phyloP scores from a whole-genome alignment of 345 rosid genomes.

The Eutrema heterophyllum region DNA sequence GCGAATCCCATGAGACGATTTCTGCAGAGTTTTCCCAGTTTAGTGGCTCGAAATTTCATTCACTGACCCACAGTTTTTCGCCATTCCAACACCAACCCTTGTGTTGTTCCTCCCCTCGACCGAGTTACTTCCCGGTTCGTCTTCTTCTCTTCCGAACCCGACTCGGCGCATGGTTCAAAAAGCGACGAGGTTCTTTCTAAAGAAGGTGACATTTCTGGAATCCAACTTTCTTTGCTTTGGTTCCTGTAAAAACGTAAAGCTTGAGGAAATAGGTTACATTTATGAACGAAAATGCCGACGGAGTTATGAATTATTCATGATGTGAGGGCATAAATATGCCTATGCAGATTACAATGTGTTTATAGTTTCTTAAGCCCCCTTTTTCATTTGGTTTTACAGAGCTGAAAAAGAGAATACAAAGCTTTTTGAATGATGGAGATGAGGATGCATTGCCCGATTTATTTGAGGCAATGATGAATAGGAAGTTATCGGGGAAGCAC shows the following conservation, averaged over 20 bases:
- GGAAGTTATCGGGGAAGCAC: constrained; percentile 61
- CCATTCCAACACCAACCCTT: neutral
- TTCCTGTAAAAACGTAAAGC: neutral
- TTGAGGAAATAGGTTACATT: neutral
- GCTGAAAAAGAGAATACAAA: constrained; percentile 48
- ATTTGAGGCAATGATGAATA: constrained; percentile 53
- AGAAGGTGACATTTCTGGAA: constrained; percentile 32
- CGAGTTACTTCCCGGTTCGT: constrained; percentile 15
- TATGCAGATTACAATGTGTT: neutral
- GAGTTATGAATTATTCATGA: neutral
- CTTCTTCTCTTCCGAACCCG: constrained; percentile 37
- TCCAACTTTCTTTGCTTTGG: neutral
- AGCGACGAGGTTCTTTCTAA: constrained; percentile 31
- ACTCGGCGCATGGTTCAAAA: neutral
- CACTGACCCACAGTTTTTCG: constrained; percentile 11
- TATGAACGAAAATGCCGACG: neutral
- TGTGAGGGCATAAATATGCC: neutral
- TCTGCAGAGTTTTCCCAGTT: constrained; percentile 21
- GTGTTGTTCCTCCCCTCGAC: constrained; percentile 1
- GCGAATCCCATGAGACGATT: constrained; percentile 30
- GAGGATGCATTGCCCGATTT: constrained; percentile 52
- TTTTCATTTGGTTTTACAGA: constrained; percentile 31
- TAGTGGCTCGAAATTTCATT: constrained; percentile 13
- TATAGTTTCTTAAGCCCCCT: neutral
- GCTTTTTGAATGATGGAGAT: constrained; percentile 44